A percentile compares a stretch with the other conserved stretches of the same genome.
These are phyloP conservation scores for Papiliotrema terrestris DNA, from an alignment of 1,284 basidiomycete species.

Conservation along the genomic window DNA sequence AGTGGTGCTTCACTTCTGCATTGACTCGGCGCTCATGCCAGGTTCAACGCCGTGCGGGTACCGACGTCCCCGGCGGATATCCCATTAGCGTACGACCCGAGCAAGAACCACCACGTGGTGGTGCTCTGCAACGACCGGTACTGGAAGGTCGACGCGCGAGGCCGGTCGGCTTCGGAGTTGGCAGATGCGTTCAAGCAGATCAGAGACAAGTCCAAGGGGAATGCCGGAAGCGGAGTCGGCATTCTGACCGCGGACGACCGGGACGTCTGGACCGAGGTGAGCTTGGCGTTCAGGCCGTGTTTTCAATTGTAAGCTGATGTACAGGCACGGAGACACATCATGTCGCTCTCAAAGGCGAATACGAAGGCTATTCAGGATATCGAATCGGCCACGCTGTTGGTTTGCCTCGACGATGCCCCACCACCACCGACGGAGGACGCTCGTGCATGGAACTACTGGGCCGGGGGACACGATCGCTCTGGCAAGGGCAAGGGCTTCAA, in stretches of 20 bases:
- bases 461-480: slow-evolving; percentile 59
- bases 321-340: slow-evolving; percentile 44
- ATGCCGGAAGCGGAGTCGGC: slow-evolving; percentile 55
- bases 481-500: slow-evolving; percentile 62
- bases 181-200: slow-evolving; percentile 77
- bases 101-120: slow-evolving; percentile 77
- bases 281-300: slow-evolving; percentile 16
- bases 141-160: slow-evolving; percentile 69
- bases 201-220: slow-evolving; percentile 62
- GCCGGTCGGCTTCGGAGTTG: slow-evolving; percentile 67
- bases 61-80: slow-evolving; percentile 80
- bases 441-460: slow-evolving; percentile 81
- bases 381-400: slow-evolving; percentile 82
- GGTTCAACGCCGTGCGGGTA: slow-evolving; percentile 86
- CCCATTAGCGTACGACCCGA: slow-evolving; percentile 74
- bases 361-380: slow-evolving; percentile 69
- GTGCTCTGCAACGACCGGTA: slow-evolving; percentile 90
- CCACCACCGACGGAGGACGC: slow-evolving; percentile 57
- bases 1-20: slow-evolving; percentile 39
- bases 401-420: slow-evolving; percentile 68
- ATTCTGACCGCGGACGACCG: slow-evolving; percentile 85
- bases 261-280: slow-evolving; percentile 81
- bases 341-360: slow-evolving; percentile 66
- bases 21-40: slow-evolving; percentile 29
- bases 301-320: neutral